Percentiles rank a stretch among this genome's conserved stretches.
These are phyloP conservation scores for Leishmania tarentolae DNA, from an alignment of 208 protist species.

Conservation along the genomic window DNA sequence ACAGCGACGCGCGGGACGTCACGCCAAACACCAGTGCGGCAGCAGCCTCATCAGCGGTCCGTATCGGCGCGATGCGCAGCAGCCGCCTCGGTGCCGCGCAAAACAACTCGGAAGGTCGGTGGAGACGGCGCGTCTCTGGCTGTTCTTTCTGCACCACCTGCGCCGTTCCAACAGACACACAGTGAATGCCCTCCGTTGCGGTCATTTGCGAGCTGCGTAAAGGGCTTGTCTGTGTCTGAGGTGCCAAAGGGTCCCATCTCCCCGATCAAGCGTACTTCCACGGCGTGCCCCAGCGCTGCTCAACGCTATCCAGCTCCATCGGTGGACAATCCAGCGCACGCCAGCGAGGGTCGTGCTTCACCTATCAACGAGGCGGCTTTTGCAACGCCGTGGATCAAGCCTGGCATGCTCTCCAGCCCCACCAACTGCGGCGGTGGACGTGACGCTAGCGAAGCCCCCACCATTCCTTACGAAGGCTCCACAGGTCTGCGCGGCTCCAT, in stretches of 20 bases:
- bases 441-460: constrained; percentile 34
- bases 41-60: background rate
- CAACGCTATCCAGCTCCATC: constrained; percentile 13
- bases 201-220: constrained; percentile 7
- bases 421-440: constrained; percentile 32
- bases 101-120: constrained; percentile 5
- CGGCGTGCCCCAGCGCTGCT: constrained; percentile 25
- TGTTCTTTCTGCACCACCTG: background rate
- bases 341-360: background rate
- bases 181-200: constrained; percentile 20
- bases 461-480: constrained; percentile 36
- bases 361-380: constrained; percentile 14
- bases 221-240: background rate
- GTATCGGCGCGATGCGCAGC: constrained; percentile 10
- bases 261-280: constrained; percentile 34
- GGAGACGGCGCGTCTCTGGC: background rate
- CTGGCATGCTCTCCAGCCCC: constrained; percentile 24
- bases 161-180: constrained; percentile 30
- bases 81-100: constrained; percentile 1
- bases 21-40: background rate
- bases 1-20: constrained; percentile 1
- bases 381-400: constrained; percentile 25
- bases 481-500: constrained; percentile 25
- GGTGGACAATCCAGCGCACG: constrained; percentile 14
- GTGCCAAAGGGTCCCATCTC: constrained; percentile 23